Evolutionary conservation across 495 filamentous ascomycete genomes (phyloP), one percentile per base, ranked within the genome.

Genomic region (Aspergillus indologenus): DNA sequence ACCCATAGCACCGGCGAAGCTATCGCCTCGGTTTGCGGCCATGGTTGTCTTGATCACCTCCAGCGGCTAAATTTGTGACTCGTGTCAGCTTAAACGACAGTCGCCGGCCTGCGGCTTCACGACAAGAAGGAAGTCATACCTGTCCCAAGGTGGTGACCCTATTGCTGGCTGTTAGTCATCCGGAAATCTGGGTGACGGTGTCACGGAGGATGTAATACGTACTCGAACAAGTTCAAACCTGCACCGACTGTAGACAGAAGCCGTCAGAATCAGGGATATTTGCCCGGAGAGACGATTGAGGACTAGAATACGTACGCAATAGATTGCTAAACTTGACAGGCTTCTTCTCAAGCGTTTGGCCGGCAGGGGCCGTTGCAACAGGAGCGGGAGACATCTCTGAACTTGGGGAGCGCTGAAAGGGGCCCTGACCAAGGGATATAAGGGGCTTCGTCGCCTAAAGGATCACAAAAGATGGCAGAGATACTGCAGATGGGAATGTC

Each of bases 21-120:
- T 87, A 69, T 98, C 94, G 66, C 84, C 82, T 75, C 94, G 85
- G 79, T 98, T 94, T 56, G 94, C 94, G 67, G 94, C 95, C 90
- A 98, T 97, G 68, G 93, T 96, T 67, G 94, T 98, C 90, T 98
- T 98, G 81, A 88, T 83, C 78, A 98, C 94, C 83, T 98, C 95
- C 71, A 98, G 83, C 66, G 94, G 94, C 88, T 96, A 64, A 8
- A 24, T n/a, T 40, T 40, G 12, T 11, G 19, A 42, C 49, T 44
- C 48, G 40, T 47, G 68, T 70, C 40, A 75, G 71, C 44, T 46
- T 45, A 45, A 18, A 20, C 2, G 31, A 52, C 52, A 53, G n/a
- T 21, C 18, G 24, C 18, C 11, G 40, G 12, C 34, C 34, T 11
- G 0, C 23, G 7, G 29, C 3, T 29, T 29, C 23, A 14, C n/a